Evolutionary conservation across 2,329 filamentous ascomycete genomes (phyloP), one percentile per base, ranked within the genome.

Genomic region (Aspergillus sp.): DNA sequence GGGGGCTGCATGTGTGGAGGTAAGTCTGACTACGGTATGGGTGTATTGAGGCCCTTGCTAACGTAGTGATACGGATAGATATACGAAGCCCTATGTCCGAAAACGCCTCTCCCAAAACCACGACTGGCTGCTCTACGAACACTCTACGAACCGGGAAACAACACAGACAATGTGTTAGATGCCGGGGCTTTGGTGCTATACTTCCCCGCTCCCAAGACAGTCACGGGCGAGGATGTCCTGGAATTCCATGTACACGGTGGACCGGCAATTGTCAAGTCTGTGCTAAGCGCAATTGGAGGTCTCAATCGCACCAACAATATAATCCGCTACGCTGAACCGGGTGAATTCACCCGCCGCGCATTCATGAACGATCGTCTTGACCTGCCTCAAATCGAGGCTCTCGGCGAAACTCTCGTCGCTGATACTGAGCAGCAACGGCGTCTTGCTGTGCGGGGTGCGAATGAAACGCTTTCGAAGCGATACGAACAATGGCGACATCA

Each of bases 161-260:
- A 61, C 5, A 44, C 52, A 9, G 61, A 66, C 4, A 67, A 74
- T 3, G 64, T 85, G 13, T 76, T 88, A 20, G 93, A 98, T 63
- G 81, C 89, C 0, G 81, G 83, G 44, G 87, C 93, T 0, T 68
- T 97, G 10, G 76, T 95, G 2, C 77, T 97, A 23, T 88, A 86
- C 69, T 95, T 97, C 56, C 86, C 88, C 0, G 77, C 74, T 0
- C 90, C 91, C 0, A 80, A 80, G 43, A 95, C 90, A 0, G 89
- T 88, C 7, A 98, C 93, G 0, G 93, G 93, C 25, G 90, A 97
- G 64, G 89, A 96, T 62, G 77, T 97, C 1, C 78, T 98, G 2
- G 93, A 98, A 65, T 70, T 98, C 4, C 93, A 98, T 60, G 80
- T 96, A n/a, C 93, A 98, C 61, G 93, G 93, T 23, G 91, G 93